These are phyloP conservation scores for Umbilicus rupestris DNA, from an alignment of 164 flowering plant genomes.

Conservation along the genomic window DNA sequence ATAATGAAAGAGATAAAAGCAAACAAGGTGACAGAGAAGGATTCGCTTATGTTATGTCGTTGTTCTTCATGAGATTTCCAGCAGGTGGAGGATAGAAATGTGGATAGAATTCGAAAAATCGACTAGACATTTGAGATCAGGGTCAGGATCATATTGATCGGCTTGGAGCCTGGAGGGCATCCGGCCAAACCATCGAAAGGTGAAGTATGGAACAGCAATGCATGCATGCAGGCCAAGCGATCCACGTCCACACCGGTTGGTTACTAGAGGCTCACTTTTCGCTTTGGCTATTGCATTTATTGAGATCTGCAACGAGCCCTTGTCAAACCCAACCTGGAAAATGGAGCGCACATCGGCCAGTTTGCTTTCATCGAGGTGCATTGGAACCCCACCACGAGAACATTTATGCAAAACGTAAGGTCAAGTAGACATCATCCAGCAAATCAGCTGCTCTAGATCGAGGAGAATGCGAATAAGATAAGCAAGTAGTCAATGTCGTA, in stretches of 20 bases:
- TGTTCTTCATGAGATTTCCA: slow-evolving; percentile 2
- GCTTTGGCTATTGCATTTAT: neutral
- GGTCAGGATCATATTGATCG: too few species aligned
- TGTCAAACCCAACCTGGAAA: neutral
- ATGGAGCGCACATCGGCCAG: neutral
- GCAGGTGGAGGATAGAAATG: slow-evolving; percentile 1
- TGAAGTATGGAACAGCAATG: neutral
- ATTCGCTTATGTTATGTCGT: neutral
- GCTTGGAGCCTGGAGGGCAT: too few species aligned
- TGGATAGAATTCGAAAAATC: neutral
- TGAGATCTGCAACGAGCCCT: neutral
- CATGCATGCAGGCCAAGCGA: neutral
- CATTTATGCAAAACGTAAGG: neutral
- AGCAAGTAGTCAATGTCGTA: neutral
- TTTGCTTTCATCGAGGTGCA: neutral
- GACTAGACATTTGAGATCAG: neutral
- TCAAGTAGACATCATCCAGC: slow-evolving; percentile 4
- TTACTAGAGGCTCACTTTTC: slow-evolving; percentile 1
- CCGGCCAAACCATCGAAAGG: neutral
- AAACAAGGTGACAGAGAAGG: neutral
- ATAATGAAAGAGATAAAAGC: neutral
- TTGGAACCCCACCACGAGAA: neutral
- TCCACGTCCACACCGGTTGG: neutral
- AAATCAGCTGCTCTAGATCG: neutral
- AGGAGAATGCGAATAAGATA: neutral